Percentiles rank a stretch among this genome's conserved stretches.
Conservation (phyloP, 495 filamentous ascomycete species). For the Lasiosphaeris hirsuta region DNA sequence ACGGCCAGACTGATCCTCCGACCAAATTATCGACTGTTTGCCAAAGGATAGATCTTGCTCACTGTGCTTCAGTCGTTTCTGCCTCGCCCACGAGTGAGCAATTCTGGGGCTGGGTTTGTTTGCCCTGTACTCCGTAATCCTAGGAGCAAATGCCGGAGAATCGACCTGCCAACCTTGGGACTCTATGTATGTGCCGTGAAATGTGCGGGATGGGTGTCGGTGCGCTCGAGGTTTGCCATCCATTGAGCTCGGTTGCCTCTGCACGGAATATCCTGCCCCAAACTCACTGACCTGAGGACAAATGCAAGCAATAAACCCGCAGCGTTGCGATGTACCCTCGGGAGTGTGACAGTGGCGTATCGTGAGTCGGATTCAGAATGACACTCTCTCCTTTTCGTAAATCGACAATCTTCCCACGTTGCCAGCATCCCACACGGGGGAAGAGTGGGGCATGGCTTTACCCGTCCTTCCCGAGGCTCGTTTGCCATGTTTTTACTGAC, state of each 20-base stretch:
- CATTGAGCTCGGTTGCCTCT: too few species aligned
- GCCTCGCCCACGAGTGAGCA: background rate
- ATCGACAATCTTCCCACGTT: background rate
- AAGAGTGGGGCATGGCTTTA: background rate
- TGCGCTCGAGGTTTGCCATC: background rate
- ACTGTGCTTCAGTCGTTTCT: background rate
- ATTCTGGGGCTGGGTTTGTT: background rate
- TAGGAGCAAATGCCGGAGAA: background rate
- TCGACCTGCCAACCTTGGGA: background rate
- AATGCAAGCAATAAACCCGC: too few species aligned
- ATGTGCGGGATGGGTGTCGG: constrained; percentile 1
- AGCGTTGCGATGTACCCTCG: too few species aligned
- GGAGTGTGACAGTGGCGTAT: too few species aligned
- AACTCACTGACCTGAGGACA: too few species aligned
- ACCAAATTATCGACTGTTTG: background rate
- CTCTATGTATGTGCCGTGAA: background rate
- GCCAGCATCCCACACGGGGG: background rate
- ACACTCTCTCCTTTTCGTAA: background rate
- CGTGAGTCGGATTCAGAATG: too few species aligned
- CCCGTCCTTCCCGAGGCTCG: constrained; percentile 3
- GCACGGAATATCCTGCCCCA: too few species aligned
- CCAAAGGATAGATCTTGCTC: background rate
- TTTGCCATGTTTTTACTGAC: background rate
- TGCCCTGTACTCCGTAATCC: too few species aligned
- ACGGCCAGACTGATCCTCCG: background rate